These are phyloP conservation scores for Suillus subaureus DNA, from an alignment of 768 basidiomycete genomes.

Conservation along the genomic window DNA sequence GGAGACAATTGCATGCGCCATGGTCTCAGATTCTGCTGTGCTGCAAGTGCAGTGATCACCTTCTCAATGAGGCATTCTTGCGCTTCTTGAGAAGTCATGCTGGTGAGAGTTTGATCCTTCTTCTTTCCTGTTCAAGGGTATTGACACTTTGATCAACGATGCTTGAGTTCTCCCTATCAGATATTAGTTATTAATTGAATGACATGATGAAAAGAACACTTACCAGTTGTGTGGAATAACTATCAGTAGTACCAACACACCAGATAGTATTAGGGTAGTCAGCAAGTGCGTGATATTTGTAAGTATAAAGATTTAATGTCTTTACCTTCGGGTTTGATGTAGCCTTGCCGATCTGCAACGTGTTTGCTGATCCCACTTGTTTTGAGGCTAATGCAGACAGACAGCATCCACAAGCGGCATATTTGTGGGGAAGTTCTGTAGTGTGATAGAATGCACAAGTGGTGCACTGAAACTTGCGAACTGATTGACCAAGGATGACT, in stretches of 20 bases:
- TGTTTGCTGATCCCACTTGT: too few relatives aligned
- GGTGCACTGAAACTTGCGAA: slow-evolving; percentile 25
- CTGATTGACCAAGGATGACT: slow-evolving; percentile 19
- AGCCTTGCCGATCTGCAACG: too few relatives aligned
- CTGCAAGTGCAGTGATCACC: slow-evolving; percentile 12
- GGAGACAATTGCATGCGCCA: neutral
- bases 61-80: slow-evolving; percentile 20
- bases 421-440: slow-evolving; percentile 31
- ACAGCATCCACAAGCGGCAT: slow-evolving; percentile 23
- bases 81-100: slow-evolving; percentile 26
- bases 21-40: neutral
- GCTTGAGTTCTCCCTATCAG: slow-evolving; percentile 40
- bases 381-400: slow-evolving; percentile 4
- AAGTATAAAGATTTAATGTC: slow-evolving; percentile 16
- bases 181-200: neutral
- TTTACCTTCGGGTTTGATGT: slow-evolving; percentile 9
- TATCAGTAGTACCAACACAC: slow-evolving; percentile 36
- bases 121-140: slow-evolving; percentile 40
- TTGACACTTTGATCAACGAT: slow-evolving; percentile 35
- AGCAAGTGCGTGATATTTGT: slow-evolving; percentile 19
- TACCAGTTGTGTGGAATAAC: slow-evolving; percentile 39
- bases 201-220: neutral
- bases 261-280: slow-evolving; percentile 19
- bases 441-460: slow-evolving; percentile 29
- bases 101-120: slow-evolving; percentile 10